Conservation (phyloP, 352 stramenopile species). For the Phytopythium kandeliae region DNA sequence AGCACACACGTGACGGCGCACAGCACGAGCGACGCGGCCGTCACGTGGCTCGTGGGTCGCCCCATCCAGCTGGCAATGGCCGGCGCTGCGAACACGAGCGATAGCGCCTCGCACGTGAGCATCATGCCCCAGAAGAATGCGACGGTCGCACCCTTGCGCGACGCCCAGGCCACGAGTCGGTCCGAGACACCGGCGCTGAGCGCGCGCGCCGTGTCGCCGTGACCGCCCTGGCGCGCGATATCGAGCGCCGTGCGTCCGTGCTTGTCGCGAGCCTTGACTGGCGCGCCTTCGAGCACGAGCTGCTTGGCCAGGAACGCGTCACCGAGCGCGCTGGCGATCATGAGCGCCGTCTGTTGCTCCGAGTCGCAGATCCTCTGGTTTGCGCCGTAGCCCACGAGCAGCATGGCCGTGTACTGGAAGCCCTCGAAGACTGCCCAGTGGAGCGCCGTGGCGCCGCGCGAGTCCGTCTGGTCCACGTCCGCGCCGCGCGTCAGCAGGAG, state of each 20-base stretch:
- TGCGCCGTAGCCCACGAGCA: constrained; percentile 42
- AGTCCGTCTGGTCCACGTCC: constrained; percentile 67
- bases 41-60: constrained; percentile 15
- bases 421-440: constrained; percentile 84
- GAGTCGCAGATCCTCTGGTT: constrained; percentile 51
- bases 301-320: constrained; percentile 81
- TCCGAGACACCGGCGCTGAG: constrained; percentile 67
- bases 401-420: constrained; percentile 79
- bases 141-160: constrained; percentile 49
- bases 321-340: constrained; percentile 76
- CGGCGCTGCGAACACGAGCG: constrained; percentile 50
- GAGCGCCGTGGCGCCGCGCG: constrained; percentile 59
- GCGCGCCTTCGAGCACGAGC: constrained; percentile 74
- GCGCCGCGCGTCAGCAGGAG: constrained; percentile 52
- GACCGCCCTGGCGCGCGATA: constrained; percentile 62
- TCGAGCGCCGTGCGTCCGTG: constrained; percentile 69
- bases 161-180: constrained; percentile 57
- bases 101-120: constrained; percentile 35
- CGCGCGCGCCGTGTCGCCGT: constrained; percentile 59
- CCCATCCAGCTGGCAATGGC: constrained; percentile 20
- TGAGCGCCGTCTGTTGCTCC: constrained; percentile 71
- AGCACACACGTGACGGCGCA: constrained; percentile 40
- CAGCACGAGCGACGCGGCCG: constrained; percentile 24
- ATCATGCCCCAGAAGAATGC: constrained; percentile 72
- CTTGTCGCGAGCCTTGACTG: constrained; percentile 54